Conservation (phyloP, 371 early-diverging fungal genomes). For the Chytridiales sp. region DNA sequence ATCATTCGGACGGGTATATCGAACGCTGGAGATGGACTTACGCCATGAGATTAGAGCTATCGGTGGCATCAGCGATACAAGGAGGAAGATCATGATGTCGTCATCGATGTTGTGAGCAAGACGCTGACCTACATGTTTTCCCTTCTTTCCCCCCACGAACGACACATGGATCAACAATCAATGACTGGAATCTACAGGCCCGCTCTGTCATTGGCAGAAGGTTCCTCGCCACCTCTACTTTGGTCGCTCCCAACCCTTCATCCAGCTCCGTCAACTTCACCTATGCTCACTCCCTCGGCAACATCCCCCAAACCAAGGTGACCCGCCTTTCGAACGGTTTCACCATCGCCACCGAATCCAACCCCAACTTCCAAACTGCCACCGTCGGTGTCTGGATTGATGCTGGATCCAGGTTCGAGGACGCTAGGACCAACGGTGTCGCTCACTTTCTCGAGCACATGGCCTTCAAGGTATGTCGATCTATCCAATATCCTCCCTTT, state of each 20-base stretch:
- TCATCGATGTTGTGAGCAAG: no score
- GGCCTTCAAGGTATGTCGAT: conserved; percentile 87
- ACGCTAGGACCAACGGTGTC: conserved; percentile 84
- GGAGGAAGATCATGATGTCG: no score
- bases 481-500: no score
- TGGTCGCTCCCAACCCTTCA: conserved; percentile 33
- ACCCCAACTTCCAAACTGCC: conserved; percentile 89
- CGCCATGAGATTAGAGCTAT: no score
- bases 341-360: conserved; percentile 92
- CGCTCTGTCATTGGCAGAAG: conserved; percentile 5
- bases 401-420: conserved; percentile 94
- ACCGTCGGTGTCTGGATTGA: conserved; percentile 98
- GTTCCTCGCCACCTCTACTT: conserved; percentile 15
- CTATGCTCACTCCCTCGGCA: conserved; percentile 45
- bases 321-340: conserved; percentile 90
- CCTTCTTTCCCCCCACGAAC: neutral
- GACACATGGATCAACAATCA: neutral
- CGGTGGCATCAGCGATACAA: no score
- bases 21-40: no score
- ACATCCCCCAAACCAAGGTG: conserved; percentile 67
- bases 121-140: no score
- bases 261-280: conserved; percentile 34
- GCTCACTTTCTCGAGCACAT: conserved; percentile 98
- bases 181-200: neutral
- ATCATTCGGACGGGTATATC: no score